Evolutionary conservation across 2,329 filamentous ascomycete species (phyloP).

Genomic region (Cladosporium sp.): DNA sequence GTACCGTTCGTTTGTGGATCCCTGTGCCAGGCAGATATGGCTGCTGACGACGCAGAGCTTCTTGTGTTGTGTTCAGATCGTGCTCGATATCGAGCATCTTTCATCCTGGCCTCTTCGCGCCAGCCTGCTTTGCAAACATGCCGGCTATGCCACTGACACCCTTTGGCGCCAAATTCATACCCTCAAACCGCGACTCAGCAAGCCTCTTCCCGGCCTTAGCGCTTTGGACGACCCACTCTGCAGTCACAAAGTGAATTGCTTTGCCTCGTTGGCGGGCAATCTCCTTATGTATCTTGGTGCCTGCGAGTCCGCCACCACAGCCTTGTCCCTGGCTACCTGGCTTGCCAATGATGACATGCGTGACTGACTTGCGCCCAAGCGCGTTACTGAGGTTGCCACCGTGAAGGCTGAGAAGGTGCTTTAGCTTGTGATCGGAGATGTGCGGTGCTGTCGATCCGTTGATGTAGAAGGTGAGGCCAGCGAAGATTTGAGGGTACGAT

Average conservation of each 20-base stretch:
- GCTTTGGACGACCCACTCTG: constrained; percentile 86
- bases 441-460: constrained; percentile 82
- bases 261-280: constrained; percentile 67
- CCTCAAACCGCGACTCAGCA: constrained; percentile 71
- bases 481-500: constrained; percentile 47
- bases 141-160: constrained; percentile 65
- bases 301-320: constrained; percentile 74
- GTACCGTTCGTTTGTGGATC: neutral
- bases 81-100: neutral
- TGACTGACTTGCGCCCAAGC: constrained; percentile 73
- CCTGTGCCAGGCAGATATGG: neutral
- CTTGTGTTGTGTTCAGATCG: neutral
- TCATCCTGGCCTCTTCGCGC: constrained; percentile 15
- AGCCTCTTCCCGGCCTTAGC: constrained; percentile 74
- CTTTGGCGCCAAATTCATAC: constrained; percentile 61
- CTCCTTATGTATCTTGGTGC: constrained; percentile 79
- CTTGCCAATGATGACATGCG: constrained; percentile 79
- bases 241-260: constrained; percentile 75
- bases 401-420: constrained; percentile 72
- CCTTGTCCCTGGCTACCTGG: constrained; percentile 52
- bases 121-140: constrained; percentile 20
- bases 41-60: neutral
- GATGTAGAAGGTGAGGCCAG: constrained; percentile 74
- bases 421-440: constrained; percentile 84
- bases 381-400: constrained; percentile 72